Evolutionary conservation across 805 yeast species (phyloP).

Genomic region (Zygosaccharomyces pseudorouxii): DNA sequence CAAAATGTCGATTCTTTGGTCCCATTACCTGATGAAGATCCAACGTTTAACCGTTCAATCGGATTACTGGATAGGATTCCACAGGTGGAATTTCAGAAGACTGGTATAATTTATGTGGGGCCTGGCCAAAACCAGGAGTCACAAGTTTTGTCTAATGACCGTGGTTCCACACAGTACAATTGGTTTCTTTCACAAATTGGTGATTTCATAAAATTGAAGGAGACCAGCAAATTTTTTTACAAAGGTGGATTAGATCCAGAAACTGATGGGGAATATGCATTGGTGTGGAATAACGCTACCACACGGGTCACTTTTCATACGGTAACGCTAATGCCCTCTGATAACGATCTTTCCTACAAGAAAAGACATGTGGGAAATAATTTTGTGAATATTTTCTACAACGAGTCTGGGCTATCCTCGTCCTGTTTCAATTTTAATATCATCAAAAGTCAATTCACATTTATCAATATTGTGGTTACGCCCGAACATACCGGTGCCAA

Average conservation of each 20-base stretch:
- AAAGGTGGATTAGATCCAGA: conserved; percentile 79
- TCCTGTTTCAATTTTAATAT: conserved; percentile 61
- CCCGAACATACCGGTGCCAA: conserved; percentile 42
- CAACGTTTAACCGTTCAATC: conserved; percentile 48
- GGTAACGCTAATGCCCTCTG: conserved; percentile 74
- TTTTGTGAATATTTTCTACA: conserved; percentile 74
- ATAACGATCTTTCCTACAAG: conserved; percentile 46
- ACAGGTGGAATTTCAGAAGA: conserved; percentile 69
- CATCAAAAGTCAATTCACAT: conserved; percentile 75
- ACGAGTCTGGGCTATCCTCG: conserved; percentile 53
- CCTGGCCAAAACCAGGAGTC: conserved; percentile 58
- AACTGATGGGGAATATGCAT: conserved; percentile 67
- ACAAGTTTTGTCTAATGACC: conserved; percentile 58
- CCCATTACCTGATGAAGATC: conserved; percentile 23
- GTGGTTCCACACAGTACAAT: conserved; percentile 62
- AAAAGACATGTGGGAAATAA: conserved; percentile 86
- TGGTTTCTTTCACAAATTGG: conserved; percentile 59
- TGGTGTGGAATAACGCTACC: conserved; percentile 66
- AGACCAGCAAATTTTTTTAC: conserved; percentile 45
- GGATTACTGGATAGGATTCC: conserved; percentile 69
- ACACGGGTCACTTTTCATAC: conserved; percentile 73
- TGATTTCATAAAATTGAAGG: conserved; percentile 49
- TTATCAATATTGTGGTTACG: conserved; percentile 70
- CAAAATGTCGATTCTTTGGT: conserved; percentile 8
- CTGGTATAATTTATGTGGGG: conserved; percentile 73